Base-by-base conservation (phyloP, 2,329 filamentous ascomycete species). In the Sporothrix schenckii region DNA sequence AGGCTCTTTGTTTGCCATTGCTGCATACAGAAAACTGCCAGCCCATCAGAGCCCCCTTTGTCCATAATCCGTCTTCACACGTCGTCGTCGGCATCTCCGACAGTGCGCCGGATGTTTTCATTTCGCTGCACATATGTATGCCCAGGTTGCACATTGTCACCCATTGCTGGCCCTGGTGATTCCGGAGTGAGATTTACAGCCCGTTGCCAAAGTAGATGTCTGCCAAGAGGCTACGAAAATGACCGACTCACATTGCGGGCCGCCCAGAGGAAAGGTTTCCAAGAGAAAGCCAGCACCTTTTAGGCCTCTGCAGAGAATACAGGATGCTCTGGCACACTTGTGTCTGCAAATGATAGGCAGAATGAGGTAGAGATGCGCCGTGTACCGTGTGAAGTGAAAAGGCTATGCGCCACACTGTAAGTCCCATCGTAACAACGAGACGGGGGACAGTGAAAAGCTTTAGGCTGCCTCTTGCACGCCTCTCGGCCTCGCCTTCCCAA, bases 371-470 rank as follows among this genome's bases (percentile, higher is more conserved):
- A 24, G 24, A 24, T 6, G 30, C 30, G 30, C 34, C 6, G 34
- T 34, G 41, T 30, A 66, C 44, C 3, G 61, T 66, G 61, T 27
- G 44, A 19, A 50, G 61, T 52, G 41, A 9, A 6, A 4, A 11
- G 3, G 9, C 4, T 9, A 70, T 70, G 61, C 61, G 69, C 60
- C 69, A 70, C 60, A 70, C 69, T 58, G 69, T 70, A 2, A 19
- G 30, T 24, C 39, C 34, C 30, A 9, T 34, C 34, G 34, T 34
- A 34, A 5, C 7, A 34, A 34, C 34, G 34, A 34, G 34, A 34
- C 34, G 34, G 34, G 34, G 34, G 30, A 5, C 34, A 34, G 34
- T 34, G 5, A 47, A 47, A 49, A 16, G 44, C 14, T 63, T 63
- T 39, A 49, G 63, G 68, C 50, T 69, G 58, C 58, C 68, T 69